Evolutionary conservation across 345 rosid genomes (phyloP), one percentile per base, ranked within the genome.

Genomic region (Lepidium aucheri): DNA sequence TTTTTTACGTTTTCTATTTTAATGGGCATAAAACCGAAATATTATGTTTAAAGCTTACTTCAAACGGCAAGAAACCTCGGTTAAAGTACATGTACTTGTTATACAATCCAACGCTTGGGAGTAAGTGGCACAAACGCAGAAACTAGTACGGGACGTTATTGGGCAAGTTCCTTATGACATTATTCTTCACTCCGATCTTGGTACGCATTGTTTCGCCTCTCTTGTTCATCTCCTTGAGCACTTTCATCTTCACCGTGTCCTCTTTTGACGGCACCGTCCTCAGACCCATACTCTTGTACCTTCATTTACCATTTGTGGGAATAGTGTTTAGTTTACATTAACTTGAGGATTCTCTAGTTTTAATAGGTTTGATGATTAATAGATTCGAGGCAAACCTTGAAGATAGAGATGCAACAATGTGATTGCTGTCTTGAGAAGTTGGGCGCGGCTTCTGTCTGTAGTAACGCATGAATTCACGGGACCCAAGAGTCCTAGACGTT

Each of bases 401-500:
- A 18, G 97, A 84, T 53, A 94, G 50, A 11, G 94, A 82, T 35
- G 91, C 85, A 22, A 85, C 55, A 28, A 86, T 78, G 57, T 87
- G 93, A 45, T 46, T 69, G 62, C 74, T 58, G 76, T 78, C 57
- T 14, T 76, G 77, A 1, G 87, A 82, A 22, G 93, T 75, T 56
- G 97, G 97, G 14, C 83, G 96, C 3, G 97, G 97, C 76, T 87
- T 88, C 78, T 94, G 99, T 56, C 85, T 89, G 59, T 94, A 94
- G 60, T 85, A 94, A 32, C 93, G 93, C 80, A 90, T 59, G 75
- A 74, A 88, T 70, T 89, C 97, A 35, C 96, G 88, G 38, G 95
- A 94, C 18, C 99, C 99, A 8, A 91, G 82, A 18, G 96, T 80
- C 77, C 70, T 94, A 41, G 83, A 70, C 24, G 76, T 70, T 57